phyloP scores from a whole-genome alignment of 2,329 filamentous ascomycete genomes.

The Clarireedia hainanense region DNA sequence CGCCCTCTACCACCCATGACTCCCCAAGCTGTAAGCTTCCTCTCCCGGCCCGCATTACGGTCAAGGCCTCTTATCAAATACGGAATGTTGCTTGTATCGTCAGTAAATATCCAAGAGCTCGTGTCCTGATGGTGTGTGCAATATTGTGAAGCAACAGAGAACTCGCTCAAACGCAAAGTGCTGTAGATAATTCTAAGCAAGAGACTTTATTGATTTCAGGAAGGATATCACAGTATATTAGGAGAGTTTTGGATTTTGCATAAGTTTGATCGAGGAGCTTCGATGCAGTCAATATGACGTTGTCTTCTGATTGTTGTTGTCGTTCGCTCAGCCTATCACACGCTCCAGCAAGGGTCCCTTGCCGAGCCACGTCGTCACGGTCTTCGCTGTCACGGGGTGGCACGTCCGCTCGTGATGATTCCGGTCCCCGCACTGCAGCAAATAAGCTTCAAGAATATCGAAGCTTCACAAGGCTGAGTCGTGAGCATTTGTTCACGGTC shows the following conservation, averaged over 20 bases:
- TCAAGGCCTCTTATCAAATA: background rate
- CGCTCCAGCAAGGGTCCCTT: background rate
- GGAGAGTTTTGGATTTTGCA: background rate
- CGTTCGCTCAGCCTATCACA: slow-evolving; percentile 6
- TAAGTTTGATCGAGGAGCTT: background rate
- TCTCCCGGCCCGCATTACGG: slow-evolving; percentile 17
- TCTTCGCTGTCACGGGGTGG: background rate
- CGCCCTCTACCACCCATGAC: slow-evolving; percentile 28
- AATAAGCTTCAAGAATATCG: background rate
- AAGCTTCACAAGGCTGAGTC: background rate
- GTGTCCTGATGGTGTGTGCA: too few relatives aligned
- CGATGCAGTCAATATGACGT: slow-evolving; percentile 15
- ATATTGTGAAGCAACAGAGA: too few relatives aligned
- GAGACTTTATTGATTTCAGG: background rate
- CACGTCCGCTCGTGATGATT: background rate
- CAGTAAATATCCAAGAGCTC: background rate
- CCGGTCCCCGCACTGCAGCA: background rate
- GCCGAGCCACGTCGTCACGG: background rate
- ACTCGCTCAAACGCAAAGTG: background rate
- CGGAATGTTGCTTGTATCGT: background rate
- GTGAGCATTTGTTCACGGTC: background rate
- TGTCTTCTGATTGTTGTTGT: slow-evolving; percentile 16
- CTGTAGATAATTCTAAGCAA: background rate
- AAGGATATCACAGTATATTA: background rate
- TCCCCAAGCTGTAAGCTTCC: slow-evolving; percentile 22